Base-by-base conservation (phyloP, 192 early-diverging fungal species). In the Thamnidium elegans region DNA sequence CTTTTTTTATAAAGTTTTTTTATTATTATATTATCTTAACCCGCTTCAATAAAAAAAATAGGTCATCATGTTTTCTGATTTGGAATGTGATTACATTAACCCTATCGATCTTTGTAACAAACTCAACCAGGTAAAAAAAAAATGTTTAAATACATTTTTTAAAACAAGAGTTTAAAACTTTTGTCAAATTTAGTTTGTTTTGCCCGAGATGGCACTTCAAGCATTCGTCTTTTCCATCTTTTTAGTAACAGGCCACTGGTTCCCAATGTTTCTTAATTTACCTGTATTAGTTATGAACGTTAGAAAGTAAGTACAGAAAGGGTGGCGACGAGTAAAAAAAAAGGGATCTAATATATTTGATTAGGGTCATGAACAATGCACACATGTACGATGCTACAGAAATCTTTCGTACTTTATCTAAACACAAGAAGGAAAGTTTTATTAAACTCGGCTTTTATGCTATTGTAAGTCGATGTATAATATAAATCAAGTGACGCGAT, bases 31-130 rank as follows among this genome's bases (percentile, higher is more conserved):
- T 26, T 26, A 2, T 26, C 3, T 26, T 26, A 26, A 26, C 26
- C 3, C 26, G 26, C 26, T 26, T 26, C 26, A 30, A 63, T 17
- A 23, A 34, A 32, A 31, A 9, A 51, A 52, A 53, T 42, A 75
- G 73, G 56, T 71, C 26, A 75, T 78, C 53, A 78, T 78, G 76
- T 75, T 74, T 48, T 70, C 76, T 30, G 76, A 78, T 58, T 63
- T 94, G 50, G 90, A 98, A 82, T 92, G 90, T 80, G 95, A 98
- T 70, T 98, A 98, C 80, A 95, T 98, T 80, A 98, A 98, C 76
- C 95, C 95, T 15, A 96, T 98, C 66, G 95, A 98, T 73, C 85
- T 98, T 48, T 95, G 92, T 78, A 90, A 90, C 71, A 93, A 87
- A 65, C 81, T 98, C 68, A 98, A 98, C 74, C 89, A 87, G 80